Conservation (phyloP, 805 yeast species). For the Candida michaelii region DNA sequence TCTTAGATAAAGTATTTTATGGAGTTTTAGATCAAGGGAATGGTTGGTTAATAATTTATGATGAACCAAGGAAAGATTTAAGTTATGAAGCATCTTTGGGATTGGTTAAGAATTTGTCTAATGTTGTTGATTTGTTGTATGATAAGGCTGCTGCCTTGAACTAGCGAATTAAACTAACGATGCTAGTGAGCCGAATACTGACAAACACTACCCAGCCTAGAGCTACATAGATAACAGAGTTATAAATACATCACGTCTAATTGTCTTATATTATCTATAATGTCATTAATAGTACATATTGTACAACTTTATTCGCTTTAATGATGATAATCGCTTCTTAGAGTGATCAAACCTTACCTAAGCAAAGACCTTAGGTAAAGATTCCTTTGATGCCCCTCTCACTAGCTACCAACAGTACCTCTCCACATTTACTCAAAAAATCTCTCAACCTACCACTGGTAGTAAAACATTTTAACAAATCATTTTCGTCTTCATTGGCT, state of each 20-base stretch:
- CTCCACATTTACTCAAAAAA: constrained; percentile 53
- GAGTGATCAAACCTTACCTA: too few species aligned
- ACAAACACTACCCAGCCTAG: too few species aligned
- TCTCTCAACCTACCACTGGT: constrained; percentile 55
- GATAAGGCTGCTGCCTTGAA: constrained; percentile 89
- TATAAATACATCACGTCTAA: too few species aligned
- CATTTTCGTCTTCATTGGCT: constrained; percentile 61
- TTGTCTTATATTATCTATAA: not conserved
- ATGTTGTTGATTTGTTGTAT: constrained; percentile 84
- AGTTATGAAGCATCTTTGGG: constrained; percentile 86
- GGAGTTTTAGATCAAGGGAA: constrained; percentile 98
- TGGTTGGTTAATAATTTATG: constrained; percentile 93
- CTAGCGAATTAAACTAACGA: too few species aligned
- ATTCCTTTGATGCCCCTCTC: constrained; percentile 48
- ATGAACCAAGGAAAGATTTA: constrained; percentile 83
- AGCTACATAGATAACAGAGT: too few species aligned
- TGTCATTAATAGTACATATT: too few species aligned
- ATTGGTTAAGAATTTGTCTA: constrained; percentile 81
- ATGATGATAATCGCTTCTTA: too few species aligned
- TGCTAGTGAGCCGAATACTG: too few species aligned
- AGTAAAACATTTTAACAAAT: constrained; percentile 61
- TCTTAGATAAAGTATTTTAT: constrained; percentile 88
- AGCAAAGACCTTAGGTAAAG: constrained; percentile 30
- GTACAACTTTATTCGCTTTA: too few species aligned
- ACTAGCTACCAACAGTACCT: constrained; percentile 53